Evolutionary conservation across 2,329 filamentous ascomycete species (phyloP), one percentile per base, ranked within the genome.

Genomic region (Hymenoscyphus fructigenus): DNA sequence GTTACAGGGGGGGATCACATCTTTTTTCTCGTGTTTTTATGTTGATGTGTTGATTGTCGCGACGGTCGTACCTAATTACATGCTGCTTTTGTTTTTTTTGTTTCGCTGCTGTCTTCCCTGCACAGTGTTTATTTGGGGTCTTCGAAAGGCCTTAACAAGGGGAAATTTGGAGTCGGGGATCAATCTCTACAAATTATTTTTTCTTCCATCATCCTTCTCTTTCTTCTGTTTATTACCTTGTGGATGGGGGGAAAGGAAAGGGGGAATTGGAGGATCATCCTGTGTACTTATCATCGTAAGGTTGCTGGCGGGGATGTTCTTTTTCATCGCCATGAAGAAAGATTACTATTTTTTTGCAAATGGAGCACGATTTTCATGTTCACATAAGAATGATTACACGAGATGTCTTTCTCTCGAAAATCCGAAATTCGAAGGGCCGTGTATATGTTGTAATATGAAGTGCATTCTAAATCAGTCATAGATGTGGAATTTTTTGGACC

Each of bases 231-330:
- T 32, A 63, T 66, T 62, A 36, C 53, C 29, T 57, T 57, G 63
- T 59, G 36, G 38, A n/a, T 3, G 53, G 44, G 44, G 20, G 3
- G 20, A 26, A 41, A 10, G 32, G 53, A 50, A 67, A 64, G 62
- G 63, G 62, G 70, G 67, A 65, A 55, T 67, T 65, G 70, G 69
- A 69, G 68, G 69, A 66, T 12, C 4, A 15, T 17, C 69, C 71
- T 73, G 69, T 74, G 72, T 74, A 74, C 67, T 73, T 74, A 74
- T 73, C 71, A 73, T 69, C 34, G 47, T 58, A 64, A 58, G 64
- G 62, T 63, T 63, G 67, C 68, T 56, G 34, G 34, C 57, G 63
- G 61, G 65, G 62, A 56, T 60, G 66, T 68, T 53, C 41, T 61
- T 58, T 20, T 50, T 50, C 63, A 65, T 70, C 65, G 65, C 61